These are phyloP conservation scores for Evernia prunastri DNA, from an alignment of 495 filamentous ascomycete species.

Conservation along the genomic window DNA sequence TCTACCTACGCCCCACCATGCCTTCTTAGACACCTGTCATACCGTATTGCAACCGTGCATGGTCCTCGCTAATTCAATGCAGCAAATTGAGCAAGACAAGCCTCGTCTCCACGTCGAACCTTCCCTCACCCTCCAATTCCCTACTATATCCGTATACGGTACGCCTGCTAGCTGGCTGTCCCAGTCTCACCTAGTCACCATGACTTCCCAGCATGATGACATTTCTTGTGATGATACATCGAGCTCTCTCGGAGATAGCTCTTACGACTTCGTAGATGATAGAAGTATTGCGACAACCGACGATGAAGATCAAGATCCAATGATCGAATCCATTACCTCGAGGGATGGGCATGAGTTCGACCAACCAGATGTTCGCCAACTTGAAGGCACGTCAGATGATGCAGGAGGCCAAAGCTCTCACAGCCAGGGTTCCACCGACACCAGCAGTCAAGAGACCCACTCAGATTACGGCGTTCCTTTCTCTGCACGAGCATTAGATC, in stretches of 20 bases:
- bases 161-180: constrained; percentile 26
- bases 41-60: constrained; percentile 1
- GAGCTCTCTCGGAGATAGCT: constrained; percentile 46
- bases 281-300: constrained; percentile 28
- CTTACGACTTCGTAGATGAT: constrained; percentile 50
- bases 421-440: neutral
- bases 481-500: constrained; percentile 1
- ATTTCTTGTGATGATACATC: constrained; percentile 25
- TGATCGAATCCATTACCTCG: constrained; percentile 20
- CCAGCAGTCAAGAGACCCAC: neutral
- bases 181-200: constrained; percentile 26
- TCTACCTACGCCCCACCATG: constrained; percentile 3
- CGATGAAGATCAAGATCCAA: constrained; percentile 24
- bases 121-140: constrained; percentile 20
- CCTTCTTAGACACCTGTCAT: constrained; percentile 6
- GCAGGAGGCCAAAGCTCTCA: neutral
- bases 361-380: constrained; percentile 2
- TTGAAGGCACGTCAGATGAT: neutral
- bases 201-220: constrained; percentile 27
- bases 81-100: constrained; percentile 18
- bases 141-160: constrained; percentile 25
- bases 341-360: constrained; percentile 20
- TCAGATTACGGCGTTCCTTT: neutral
- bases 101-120: constrained; percentile 2
- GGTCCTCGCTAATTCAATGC: constrained; percentile 24